A percentile compares a stretch with the other conserved stretches of the same genome.
Conservation (phyloP, 1,139 yeast genomes). For the Suhomyces taliae region DNA sequence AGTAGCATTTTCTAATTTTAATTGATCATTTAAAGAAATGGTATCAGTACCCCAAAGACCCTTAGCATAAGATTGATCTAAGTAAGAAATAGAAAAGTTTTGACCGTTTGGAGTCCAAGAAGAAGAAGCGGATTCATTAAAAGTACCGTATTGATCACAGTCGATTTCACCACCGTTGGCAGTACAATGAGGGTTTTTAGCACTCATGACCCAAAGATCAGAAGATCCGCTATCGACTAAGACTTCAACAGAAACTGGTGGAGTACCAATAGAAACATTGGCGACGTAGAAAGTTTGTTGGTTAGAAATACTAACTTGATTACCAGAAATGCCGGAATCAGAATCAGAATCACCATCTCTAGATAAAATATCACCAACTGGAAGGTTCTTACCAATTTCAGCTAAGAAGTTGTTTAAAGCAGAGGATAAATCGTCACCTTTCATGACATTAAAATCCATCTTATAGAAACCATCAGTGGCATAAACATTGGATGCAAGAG, state of each 20-base stretch:
- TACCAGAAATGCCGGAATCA: not conserved
- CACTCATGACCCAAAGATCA: slow-evolving; percentile 58
- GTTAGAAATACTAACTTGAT: slow-evolving; percentile 9
- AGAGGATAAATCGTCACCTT: slow-evolving; percentile 16
- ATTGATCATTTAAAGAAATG: slow-evolving; percentile 17
- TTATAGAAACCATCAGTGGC: slow-evolving; percentile 25
- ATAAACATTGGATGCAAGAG: slow-evolving; percentile 11
- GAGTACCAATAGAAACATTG: slow-evolving; percentile 54
- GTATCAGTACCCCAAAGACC: slow-evolving; percentile 62
- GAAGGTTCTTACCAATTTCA: not conserved
- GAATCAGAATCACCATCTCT: not conserved
- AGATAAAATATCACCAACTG: not conserved
- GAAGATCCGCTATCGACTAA: slow-evolving; percentile 69
- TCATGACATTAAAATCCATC: slow-evolving; percentile 22
- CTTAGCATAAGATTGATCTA: slow-evolving; percentile 32
- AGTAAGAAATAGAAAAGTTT: slow-evolving; percentile 29
- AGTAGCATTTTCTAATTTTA: slow-evolving; percentile 38
- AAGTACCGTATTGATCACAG: slow-evolving; percentile 50
- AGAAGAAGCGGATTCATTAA: slow-evolving; percentile 45
- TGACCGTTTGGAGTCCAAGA: slow-evolving; percentile 49
- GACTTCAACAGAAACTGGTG: slow-evolving; percentile 50
- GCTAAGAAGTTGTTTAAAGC: slow-evolving; percentile 18
- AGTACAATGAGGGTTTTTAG: slow-evolving; percentile 26
- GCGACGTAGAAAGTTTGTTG: slow-evolving; percentile 32
- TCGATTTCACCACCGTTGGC: slow-evolving; percentile 21